Base-by-base conservation (phyloP, 2,329 filamentous ascomycete genomes). In the Lachnellula subtilissima region DNA sequence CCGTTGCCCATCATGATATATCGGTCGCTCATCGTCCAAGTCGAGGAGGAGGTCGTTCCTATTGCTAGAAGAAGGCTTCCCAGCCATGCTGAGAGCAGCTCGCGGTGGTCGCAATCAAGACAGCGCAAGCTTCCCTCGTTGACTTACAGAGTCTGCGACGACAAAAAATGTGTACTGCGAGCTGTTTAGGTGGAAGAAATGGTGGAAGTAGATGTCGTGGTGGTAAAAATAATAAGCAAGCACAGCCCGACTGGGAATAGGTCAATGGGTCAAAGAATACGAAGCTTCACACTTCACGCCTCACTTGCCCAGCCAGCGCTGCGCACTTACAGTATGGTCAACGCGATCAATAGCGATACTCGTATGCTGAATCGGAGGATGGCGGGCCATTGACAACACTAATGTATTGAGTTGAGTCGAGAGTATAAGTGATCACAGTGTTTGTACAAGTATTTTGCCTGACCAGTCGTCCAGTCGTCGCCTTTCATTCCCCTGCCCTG, bases 1-100 rank as follows among this genome's bases (percentile, higher is more conserved):
- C 56, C 85, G 83, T 71, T 91, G 87, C 61, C 91, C 91, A 63
- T 80, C 81, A 71, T 81, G 84, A 74, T 97, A 96, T 57, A 80
- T 71, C 52, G 87, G 85, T 64, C 86, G 83, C 56, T 86, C 80
- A 68, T 87, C 84, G 66, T 89, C 85, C 62, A 90, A 78, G 71
- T 91, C 88, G 70, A 92, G 84, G 56, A 92, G 79, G 59, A 91
- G 80, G 69, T 86, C 80, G 69, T 83, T 63, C 53, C 67, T 62
- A 54, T 68, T 63, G 57, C 59, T 71, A 75, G 77, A 75, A 65
- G 78, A 72, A 69, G 77, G 77, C 69, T 76, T 77, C 75, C 82
- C 82, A 75, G 83, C 78, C 84, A 87, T 87, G 74, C 76, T 76
- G 65, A 61, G 55, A 53, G 58, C 59, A 68, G 64, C 61, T 64